Conservation (phyloP, 306 rosid species). For the Boehmeria nivea region DNA sequence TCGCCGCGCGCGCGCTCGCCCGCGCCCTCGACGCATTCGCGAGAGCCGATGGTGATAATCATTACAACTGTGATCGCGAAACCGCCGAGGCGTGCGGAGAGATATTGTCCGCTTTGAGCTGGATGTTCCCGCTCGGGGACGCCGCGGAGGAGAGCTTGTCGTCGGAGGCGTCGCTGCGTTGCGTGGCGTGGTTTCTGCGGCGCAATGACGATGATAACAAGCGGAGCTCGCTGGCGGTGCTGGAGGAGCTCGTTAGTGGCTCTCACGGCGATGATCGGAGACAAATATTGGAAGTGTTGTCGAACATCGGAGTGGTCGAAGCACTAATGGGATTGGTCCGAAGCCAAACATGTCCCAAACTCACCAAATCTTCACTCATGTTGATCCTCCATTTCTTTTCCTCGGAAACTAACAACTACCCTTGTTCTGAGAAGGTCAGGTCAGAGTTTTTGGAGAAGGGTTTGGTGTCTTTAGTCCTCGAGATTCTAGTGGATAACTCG, state of each 20-base stretch:
- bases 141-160: slow-evolving; percentile 47
- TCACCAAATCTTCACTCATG: slow-evolving; percentile 47
- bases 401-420: neutral
- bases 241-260: slow-evolving; percentile 56
- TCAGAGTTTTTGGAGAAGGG: slow-evolving; percentile 37
- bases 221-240: slow-evolving; percentile 44
- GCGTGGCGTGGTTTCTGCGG: slow-evolving; percentile 56
- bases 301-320: too few species aligned
- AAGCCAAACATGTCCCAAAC: slow-evolving; percentile 36
- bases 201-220: slow-evolving; percentile 38
- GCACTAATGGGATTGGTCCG: slow-evolving; percentile 42
- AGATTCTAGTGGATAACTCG: slow-evolving; percentile 49
- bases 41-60: too few species aligned
- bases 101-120: slow-evolving; percentile 46
- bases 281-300: slow-evolving; percentile 41
- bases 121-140: slow-evolving; percentile 57
- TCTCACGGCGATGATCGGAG: slow-evolving; percentile 34
- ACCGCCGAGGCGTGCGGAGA: slow-evolving; percentile 41
- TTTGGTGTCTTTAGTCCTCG: slow-evolving; percentile 40
- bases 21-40: slow-evolving; percentile 49
- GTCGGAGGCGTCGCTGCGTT: slow-evolving; percentile 43
- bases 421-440: slow-evolving; percentile 25
- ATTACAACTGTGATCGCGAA: too few species aligned
- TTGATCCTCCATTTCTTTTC: slow-evolving; percentile 42
- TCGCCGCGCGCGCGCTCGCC: too few species aligned